Evolutionary conservation across 208 protist species (phyloP).

Genomic region (Acanthamoeba castellanii): DNA sequence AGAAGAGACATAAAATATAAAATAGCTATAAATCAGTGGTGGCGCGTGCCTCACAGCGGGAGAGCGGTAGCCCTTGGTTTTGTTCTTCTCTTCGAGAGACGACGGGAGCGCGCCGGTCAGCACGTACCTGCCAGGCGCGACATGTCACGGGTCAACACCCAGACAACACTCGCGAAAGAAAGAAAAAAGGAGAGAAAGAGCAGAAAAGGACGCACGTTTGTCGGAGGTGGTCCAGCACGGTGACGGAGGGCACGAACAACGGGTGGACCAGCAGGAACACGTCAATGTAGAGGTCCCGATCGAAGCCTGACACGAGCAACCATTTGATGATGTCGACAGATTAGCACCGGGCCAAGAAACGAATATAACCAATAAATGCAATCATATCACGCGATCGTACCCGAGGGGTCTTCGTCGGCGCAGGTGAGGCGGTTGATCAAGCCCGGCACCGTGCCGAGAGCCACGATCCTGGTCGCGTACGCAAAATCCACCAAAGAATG

Average conservation of each 20-base stretch:
- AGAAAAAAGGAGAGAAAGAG: too few species aligned
- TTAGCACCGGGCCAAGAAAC: too few species aligned
- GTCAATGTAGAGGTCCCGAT: constrained; percentile 59
- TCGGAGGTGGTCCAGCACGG: constrained; percentile 25
- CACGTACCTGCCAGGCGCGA: neutral
- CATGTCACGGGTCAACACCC: neutral
- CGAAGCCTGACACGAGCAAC: constrained; percentile 11
- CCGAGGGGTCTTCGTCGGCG: neutral
- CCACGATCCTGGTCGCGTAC: neutral
- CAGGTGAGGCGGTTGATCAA: constrained; percentile 18
- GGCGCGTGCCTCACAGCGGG: neutral
- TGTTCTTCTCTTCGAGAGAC: constrained; percentile 7
- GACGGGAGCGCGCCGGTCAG: constrained; percentile 2
- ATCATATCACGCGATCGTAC: neutral
- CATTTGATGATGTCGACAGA: too few species aligned
- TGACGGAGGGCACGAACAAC: constrained; percentile 26
- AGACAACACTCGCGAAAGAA: too few species aligned
- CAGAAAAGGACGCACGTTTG: neutral
- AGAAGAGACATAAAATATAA: too few species aligned
- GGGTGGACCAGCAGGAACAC: constrained; percentile 58
- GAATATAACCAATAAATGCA: neutral
- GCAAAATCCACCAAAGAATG: too few species aligned
- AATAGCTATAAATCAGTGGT: neutral
- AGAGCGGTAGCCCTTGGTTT: constrained; percentile 15
- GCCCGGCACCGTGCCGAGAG: constrained; percentile 8